Evolutionary conservation across 129 eudicot genomes (phyloP).

Genomic region (Scalesia atractyloides): DNA sequence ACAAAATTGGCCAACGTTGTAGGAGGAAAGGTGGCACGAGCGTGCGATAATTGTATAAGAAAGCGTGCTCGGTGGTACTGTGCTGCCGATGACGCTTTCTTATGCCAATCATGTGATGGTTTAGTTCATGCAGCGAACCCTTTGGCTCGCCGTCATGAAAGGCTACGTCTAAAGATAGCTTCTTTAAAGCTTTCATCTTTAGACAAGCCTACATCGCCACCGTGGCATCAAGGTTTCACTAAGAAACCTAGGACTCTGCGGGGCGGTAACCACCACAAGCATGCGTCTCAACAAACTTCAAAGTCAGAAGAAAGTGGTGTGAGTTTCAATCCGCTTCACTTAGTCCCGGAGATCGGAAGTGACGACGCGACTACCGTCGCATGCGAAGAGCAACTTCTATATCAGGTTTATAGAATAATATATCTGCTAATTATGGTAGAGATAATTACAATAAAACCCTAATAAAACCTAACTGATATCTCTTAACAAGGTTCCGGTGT

Average conservation of each 20-base stretch:
- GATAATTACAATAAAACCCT: too few relatives aligned
- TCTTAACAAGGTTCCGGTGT: constrained; percentile 42
- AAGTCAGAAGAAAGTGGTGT: constrained; percentile 28
- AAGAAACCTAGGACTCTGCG: constrained; percentile 80
- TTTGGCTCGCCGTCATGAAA: constrained; percentile 67
- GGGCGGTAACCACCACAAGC: constrained; percentile 23
- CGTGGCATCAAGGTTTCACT: constrained; percentile 74
- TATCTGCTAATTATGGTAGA: too few relatives aligned
- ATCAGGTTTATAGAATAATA: constrained; percentile 34
- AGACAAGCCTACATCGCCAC: constrained; percentile 36
- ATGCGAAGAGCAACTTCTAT: constrained; percentile 62
- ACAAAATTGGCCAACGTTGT: constrained; percentile 57
- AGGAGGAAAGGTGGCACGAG: constrained; percentile 71
- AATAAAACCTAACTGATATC: too few relatives aligned
- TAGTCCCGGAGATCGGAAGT: constrained; percentile 68
- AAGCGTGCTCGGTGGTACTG: constrained; percentile 86
- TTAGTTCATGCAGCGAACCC: constrained; percentile 69
- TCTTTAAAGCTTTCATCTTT: constrained; percentile 28
- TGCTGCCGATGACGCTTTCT: constrained; percentile 78
- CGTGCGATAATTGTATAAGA: constrained; percentile 70
- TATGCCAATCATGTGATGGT: constrained; percentile 73
- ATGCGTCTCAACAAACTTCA: constrained; percentile 15
- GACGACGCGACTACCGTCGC: constrained; percentile 50
- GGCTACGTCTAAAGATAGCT: constrained; percentile 63
- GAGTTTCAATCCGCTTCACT: constrained; percentile 36